Evolutionary conservation across 352 stramenopile genomes (phyloP), one percentile per base, ranked within the genome.

Genomic region (Globisporangium paroecandrum): DNA sequence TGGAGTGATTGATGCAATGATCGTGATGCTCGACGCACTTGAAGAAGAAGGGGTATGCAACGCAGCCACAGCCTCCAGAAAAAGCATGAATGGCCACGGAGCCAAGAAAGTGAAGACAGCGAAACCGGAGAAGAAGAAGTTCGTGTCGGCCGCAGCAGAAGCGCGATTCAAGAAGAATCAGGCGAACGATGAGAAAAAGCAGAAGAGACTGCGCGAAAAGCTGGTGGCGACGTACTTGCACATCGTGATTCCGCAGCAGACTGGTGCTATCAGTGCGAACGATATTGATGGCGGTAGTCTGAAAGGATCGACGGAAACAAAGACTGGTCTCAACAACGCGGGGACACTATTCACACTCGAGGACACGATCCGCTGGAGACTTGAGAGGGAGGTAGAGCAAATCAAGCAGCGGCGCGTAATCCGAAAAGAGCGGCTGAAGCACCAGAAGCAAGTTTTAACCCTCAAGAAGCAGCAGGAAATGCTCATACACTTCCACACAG

Each of bases 131-230:
- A 62, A 70, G 63, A 81, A 77, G 62, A 78, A 73, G 34, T 89
- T 89, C 49, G 64, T 83, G n/a, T 86, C 78, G 3, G 59, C 74
- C 18, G 82, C 72, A 54, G 82, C 83, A 1, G 81, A 90, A 62
- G 74, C 69, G 38, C 70, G 83, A 2, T 76, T 68, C n/a, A 66
- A 72, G 25, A 84, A 78, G 64, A 90, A 89, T 64, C 62, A 72
- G 7, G 72, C 63, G 3, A 87, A 78, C 18, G 49, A 66, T 0
- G 70, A 71, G 2, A 88, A 87, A 58, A 76, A 71, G 58, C 74
- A 55, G 49, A 85, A 86, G 64, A 67, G 81, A 25, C 29, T 79
- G 32, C 77, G 62, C 12, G 64, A 81, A 38, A 74, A 77, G 1
- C 55, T 61, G 1, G 56, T 81, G 13, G 70, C 69, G 1, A 27